Percentiles rank a stretch among this genome's conserved stretches.
Conservation (phyloP, 129 eudicot genomes). For the Helianthus tuberosus region DNA sequence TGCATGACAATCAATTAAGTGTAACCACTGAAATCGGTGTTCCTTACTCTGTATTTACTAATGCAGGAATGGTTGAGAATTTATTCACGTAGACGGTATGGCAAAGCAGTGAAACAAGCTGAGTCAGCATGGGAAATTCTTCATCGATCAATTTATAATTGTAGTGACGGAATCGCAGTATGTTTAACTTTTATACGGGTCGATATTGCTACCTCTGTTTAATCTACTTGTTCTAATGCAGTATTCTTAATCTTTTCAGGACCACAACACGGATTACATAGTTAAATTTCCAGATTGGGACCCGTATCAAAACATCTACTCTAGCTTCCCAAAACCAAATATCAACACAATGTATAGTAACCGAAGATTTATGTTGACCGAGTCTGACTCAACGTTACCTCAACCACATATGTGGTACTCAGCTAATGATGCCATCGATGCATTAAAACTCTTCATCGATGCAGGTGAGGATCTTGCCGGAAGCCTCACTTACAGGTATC, state of each 20-base stretch:
- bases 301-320: constrained; percentile 42
- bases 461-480: constrained; percentile 66
- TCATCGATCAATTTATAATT: constrained; percentile 73
- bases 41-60: constrained; percentile 10
- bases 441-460: constrained; percentile 73
- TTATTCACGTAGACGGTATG: constrained; percentile 86
- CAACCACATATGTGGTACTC: constrained; percentile 89
- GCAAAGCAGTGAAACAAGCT: constrained; percentile 61
- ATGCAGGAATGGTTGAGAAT: constrained; percentile 84
- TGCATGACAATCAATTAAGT: background rate
- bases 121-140: constrained; percentile 93
- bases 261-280: constrained; percentile 87
- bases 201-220: background rate
- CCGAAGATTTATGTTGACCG: constrained; percentile 53
- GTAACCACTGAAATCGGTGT: background rate
- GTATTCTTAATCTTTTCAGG: constrained; percentile 40
- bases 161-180: constrained; percentile 94
- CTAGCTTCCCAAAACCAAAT: constrained; percentile 34
- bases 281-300: constrained; percentile 96
- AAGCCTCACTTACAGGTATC: constrained; percentile 84
- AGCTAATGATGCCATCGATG: constrained; percentile 55
- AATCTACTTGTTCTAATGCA: background rate
- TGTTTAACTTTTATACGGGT: constrained; percentile 22
- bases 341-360: constrained; percentile 24
- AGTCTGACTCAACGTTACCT: constrained; percentile 54